These are phyloP conservation scores for Termitomyces sp. DNA, from an alignment of 768 basidiomycete species.

Conservation along the genomic window DNA sequence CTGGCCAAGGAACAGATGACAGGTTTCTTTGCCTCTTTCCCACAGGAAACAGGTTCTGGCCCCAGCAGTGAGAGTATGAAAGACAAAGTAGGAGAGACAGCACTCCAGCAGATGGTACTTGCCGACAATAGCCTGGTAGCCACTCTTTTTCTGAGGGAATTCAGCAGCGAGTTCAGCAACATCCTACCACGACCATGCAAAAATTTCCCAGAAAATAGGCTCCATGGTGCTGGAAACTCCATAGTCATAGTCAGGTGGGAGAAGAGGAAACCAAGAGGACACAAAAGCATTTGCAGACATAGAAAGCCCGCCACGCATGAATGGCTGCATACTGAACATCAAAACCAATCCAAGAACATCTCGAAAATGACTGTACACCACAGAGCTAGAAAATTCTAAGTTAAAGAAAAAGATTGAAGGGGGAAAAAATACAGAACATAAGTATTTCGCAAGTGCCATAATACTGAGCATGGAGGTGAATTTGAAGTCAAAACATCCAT, in stretches of 20 bases:
- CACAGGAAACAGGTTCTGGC: no score
- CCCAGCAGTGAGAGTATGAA: no score
- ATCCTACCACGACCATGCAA: background rate
- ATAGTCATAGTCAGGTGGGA: no score
- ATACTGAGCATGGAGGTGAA: background rate
- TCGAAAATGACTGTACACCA: background rate
- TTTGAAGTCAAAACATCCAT: background rate
- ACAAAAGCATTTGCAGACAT: background rate
- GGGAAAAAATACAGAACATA: background rate
- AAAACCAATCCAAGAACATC: background rate
- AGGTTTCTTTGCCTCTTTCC: no score
- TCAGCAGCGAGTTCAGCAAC: background rate
- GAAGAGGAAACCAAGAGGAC: background rate
- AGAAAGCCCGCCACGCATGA: background rate
- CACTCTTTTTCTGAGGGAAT: background rate
- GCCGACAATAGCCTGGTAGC: background rate
- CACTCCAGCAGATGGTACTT: background rate
- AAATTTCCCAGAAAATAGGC: background rate
- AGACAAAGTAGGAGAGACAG: no score
- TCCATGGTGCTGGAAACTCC: no score
- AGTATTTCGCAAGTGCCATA: background rate
- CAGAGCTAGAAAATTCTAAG: background rate
- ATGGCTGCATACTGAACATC: background rate
- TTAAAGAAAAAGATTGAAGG: background rate
- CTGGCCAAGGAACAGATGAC: no score